Percentiles rank a stretch among this genome's conserved stretches.
phyloP scores from a whole-genome alignment of 2,329 filamentous ascomycete species.

The Dichotomopilus funicola region DNA sequence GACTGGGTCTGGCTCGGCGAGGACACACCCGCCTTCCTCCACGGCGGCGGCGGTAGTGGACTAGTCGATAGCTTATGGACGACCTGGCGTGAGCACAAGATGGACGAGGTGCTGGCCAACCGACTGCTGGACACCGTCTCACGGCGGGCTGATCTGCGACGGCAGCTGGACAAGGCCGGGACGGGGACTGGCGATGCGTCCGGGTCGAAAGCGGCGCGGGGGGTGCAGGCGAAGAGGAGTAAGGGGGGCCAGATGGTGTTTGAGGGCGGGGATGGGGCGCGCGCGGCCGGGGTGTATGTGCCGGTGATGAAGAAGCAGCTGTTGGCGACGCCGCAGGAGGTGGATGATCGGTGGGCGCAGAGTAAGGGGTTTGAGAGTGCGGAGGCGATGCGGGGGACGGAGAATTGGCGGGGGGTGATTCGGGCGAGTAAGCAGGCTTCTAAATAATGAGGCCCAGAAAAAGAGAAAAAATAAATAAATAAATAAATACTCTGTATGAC shows the following conservation, averaged over 20 bases:
- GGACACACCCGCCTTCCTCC: conserved; percentile 51
- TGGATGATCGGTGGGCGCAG: conserved; percentile 56
- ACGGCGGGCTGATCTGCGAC: conserved; percentile 27
- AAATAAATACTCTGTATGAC: background rate
- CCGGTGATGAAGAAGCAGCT: conserved; percentile 46
- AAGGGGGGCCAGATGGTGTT: conserved; percentile 37
- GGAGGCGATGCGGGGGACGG: conserved; percentile 40
- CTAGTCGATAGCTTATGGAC: conserved; percentile 74
- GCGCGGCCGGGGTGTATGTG: conserved; percentile 47
- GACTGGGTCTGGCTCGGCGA: conserved; percentile 77
- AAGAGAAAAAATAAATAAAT: conserved; percentile 7
- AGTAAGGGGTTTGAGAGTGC: conserved; percentile 51
- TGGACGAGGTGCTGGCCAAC: conserved; percentile 79
- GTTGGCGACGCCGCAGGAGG: conserved; percentile 45
- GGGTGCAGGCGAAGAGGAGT: conserved; percentile 33
- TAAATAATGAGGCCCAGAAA: no score
- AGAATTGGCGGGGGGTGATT: conserved; percentile 30
- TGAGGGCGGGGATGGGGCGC: conserved; percentile 49
- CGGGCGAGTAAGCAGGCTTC: conserved; percentile 27
- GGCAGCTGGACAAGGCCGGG: conserved; percentile 21
- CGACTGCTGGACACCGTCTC: conserved; percentile 61
- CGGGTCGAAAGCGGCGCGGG: conserved; percentile 25
- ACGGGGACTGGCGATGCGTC: no score
- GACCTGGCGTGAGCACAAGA: conserved; percentile 75
- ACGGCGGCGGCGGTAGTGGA: conserved; percentile 56